phyloP scores from a whole-genome alignment of 2,329 filamentous ascomycete genomes.

The Fusarium redolens region DNA sequence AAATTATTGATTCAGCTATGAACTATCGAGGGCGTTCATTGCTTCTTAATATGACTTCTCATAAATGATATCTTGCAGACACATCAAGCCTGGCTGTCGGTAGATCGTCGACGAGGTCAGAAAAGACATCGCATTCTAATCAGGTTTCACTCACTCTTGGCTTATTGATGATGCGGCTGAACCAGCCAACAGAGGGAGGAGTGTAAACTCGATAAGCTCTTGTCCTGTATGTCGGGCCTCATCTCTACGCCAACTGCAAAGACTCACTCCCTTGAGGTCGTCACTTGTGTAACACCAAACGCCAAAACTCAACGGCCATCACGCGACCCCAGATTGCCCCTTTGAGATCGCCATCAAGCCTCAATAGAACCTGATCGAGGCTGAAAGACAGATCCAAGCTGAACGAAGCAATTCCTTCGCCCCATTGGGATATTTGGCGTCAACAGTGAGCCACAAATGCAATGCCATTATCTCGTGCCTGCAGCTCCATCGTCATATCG shows the following conservation, averaged over 20 bases:
- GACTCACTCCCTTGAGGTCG: constrained; percentile 4
- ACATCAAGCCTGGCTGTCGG: neutral
- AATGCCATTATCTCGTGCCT: constrained; percentile 4
- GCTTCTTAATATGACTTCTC: neutral
- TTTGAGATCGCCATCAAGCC: constrained; percentile 3
- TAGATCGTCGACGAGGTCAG: neutral
- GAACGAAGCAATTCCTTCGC: neutral
- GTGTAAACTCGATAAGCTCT: neutral
- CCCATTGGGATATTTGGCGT: constrained; percentile 2
- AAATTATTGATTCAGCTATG: neutral
- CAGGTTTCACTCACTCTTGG: neutral
- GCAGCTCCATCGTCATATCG: constrained; percentile 15
- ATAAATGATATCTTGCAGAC: constrained; percentile 7
- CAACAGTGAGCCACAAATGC: neutral
- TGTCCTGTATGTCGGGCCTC: neutral
- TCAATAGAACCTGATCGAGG: neutral
- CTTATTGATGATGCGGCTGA: neutral
- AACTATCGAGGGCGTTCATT: neutral
- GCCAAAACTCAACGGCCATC: neutral
- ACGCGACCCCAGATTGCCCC: neutral
- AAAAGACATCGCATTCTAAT: neutral
- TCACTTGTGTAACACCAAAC: constrained; percentile 1
- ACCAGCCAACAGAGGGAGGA: neutral
- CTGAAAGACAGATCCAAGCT: neutral
- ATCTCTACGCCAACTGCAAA: constrained; percentile 10